phyloP scores from a whole-genome alignment of 2,329 filamentous ascomycete species.

The Aspergillus awamori region DNA sequence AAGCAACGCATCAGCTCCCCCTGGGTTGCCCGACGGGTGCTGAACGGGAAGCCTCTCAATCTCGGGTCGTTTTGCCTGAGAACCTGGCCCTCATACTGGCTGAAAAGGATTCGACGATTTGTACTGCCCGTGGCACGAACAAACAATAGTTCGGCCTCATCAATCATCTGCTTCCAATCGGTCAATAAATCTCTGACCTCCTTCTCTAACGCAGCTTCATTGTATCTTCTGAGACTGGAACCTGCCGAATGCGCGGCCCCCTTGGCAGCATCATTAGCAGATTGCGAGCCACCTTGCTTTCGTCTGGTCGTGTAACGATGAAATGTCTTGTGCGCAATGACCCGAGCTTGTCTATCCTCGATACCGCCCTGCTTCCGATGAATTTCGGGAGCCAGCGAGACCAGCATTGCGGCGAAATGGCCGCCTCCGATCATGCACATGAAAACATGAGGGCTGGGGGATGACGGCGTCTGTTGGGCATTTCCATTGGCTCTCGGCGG shows the following conservation, averaged over 20 bases:
- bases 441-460: slow-evolving; percentile 78
- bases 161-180: slow-evolving; percentile 85
- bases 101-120: slow-evolving; percentile 85
- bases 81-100: slow-evolving; percentile 86
- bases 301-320: slow-evolving; percentile 94
- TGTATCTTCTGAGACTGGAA: slow-evolving; percentile 85
- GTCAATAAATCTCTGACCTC: slow-evolving; percentile 79
- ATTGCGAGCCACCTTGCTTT: slow-evolving; percentile 95
- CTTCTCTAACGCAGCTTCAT: slow-evolving; percentile 85
- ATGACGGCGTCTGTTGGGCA: slow-evolving; percentile 47
- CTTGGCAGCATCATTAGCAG: slow-evolving; percentile 90
- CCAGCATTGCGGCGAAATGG: slow-evolving; percentile 95
- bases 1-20: slow-evolving; percentile 93
- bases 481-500: slow-evolving; percentile 40
- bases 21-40: slow-evolving; percentile 86
- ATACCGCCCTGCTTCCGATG: slow-evolving; percentile 69
- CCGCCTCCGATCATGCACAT: slow-evolving; percentile 98
- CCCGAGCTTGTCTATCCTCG: slow-evolving; percentile 80
- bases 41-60: slow-evolving; percentile 89
- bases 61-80: slow-evolving; percentile 76
- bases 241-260: slow-evolving; percentile 93
- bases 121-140: slow-evolving; percentile 84
- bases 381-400: slow-evolving; percentile 80
- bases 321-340: slow-evolving; percentile 95
- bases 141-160: slow-evolving; percentile 82